Evolutionary conservation across 2,329 filamentous ascomycete species (phyloP), one percentile per base, ranked within the genome.

Genomic region (Aspergillus ochraceus): DNA sequence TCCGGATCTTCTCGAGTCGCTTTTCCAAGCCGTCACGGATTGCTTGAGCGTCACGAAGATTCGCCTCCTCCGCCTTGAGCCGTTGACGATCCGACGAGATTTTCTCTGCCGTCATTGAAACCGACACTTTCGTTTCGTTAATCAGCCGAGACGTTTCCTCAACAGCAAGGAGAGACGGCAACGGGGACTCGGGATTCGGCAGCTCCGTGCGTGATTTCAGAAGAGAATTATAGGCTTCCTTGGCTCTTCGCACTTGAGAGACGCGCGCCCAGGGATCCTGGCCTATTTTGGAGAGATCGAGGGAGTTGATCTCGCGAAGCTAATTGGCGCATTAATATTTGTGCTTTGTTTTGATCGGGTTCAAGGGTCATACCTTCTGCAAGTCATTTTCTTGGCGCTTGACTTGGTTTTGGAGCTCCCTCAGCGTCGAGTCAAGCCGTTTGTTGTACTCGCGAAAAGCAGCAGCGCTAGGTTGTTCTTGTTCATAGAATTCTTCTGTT

Each of bases 141-240:
- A 90, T 84, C 17, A 86, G 87, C 58, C 84, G 81, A 59, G 88
- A 83, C 2, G 88, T 87, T 67, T 84, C 86, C 54, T 89, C 86
- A 56, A 92, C 76, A 6, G 91, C 90, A 46, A 95, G 72, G 4
- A 96, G 79, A 6, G 88, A 86, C 3, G 90, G 90, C 6, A 95
- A 75, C 6, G 88, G 81, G 20, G 91, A 94, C 53, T 83, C 85
- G 10, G 85, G 78, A 24, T 82, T 80, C 2, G 91, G 90, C 22
- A 94, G 77, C 66, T 86, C 86, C 9, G 89, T 88, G 54, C 87
- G 82, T 14, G 83, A 81, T 49, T 83, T 78, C 12, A 86, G 83
- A 51, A 92, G 78, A 17, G 83, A 81, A 55, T 86, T 83, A 67
- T 92, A 91, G 3, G 89, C 90, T 53, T 81, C 77, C 66, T 85